Conservation (phyloP, 768 basidiomycete species). For the Dentipellis fragilis region DNA sequence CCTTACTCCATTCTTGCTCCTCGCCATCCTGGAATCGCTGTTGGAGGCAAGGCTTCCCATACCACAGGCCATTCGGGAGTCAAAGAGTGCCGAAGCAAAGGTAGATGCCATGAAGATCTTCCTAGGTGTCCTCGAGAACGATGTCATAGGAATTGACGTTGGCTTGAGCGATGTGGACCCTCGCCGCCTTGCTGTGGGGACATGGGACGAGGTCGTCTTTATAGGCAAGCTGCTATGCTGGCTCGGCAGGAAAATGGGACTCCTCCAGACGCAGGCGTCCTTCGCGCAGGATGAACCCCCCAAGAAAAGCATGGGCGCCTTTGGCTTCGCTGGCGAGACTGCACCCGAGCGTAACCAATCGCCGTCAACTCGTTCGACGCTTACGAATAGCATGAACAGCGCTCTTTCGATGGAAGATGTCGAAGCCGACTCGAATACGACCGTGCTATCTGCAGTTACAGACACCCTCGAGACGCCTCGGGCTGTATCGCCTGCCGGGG, state of each 20-base stretch:
- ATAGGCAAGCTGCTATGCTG: conserved; percentile 62
- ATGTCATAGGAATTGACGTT: conserved; percentile 49
- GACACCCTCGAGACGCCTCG: conserved; percentile 12
- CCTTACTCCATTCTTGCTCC: conserved; percentile 61
- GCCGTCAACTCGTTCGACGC: conserved; percentile 24
- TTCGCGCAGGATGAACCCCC: conserved; percentile 5
- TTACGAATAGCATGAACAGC: conserved; percentile 23
- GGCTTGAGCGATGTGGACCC: conserved; percentile 62
- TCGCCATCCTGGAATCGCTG: conserved; percentile 60
- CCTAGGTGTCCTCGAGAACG: conserved; percentile 60
- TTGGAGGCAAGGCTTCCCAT: conserved; percentile 45
- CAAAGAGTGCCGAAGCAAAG: conserved; percentile 29
- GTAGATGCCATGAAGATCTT: conserved; percentile 66
- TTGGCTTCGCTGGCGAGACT: neutral
- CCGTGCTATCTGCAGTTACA: conserved; percentile 17
- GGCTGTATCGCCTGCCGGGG: conserved; percentile 2
- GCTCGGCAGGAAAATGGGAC: conserved; percentile 42
- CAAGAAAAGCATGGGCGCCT: neutral
- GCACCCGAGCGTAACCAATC: conserved; percentile 7
- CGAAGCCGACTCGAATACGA: conserved; percentile 26
- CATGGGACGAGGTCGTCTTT: conserved; percentile 56
- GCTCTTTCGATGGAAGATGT: conserved; percentile 21
- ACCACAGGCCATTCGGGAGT: conserved; percentile 23
- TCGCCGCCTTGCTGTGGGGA: conserved; percentile 49
- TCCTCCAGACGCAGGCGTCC: conserved; percentile 15